Evolutionary conservation across 495 filamentous ascomycete species (phyloP), one percentile per base, ranked within the genome.

Genomic region (Aspergillus haitiensis): DNA sequence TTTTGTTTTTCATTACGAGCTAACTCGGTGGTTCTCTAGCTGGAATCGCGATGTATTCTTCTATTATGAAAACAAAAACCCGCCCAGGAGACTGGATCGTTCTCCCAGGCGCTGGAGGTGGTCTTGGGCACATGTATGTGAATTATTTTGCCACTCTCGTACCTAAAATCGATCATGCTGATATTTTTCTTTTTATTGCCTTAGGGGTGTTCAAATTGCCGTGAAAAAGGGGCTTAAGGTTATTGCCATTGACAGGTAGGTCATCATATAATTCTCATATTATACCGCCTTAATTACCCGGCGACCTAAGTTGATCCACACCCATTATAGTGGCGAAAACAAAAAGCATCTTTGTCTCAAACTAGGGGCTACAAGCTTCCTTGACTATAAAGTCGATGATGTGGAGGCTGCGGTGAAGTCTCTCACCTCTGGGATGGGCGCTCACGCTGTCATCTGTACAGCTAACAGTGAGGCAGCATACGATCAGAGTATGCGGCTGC

Each of bases 41-140:
- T 49, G 76, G 76, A 11, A 76, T 79, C 39, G 73, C 75, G 7
- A 78, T 78, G 76, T 79, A 77, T 55, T 77, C 74, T n/a, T 77
- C 76, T 7, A 77, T 79, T 50, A 71, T 72, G 57, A 78, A 77
- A 57, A 73, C 74, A 7, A 77, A 72, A 37, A 65, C 75, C 32
- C 67, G 71, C 16, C 66, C 70, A 2, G 76, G 74, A 21, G 68
- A 79, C 47, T 79, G 70, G 68, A 65, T 79, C 34, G 73, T 71
- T 39, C 70, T 79, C 8, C 61, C 75, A 16, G 76, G 76, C 33
- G 76, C 76, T 16, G 76, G 76, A 40, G 76, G 76, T 12, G 76
- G 76, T 5, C 51, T 79, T 13, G 76, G 76, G 13, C 76, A 79
- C 62, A 75, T 79, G 74, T 78, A 68, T 18, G 59, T 27, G 9